Evolutionary conservation across 129 eudicot species (phyloP).

Genomic region (Helichrysum umbraculigerum): DNA sequence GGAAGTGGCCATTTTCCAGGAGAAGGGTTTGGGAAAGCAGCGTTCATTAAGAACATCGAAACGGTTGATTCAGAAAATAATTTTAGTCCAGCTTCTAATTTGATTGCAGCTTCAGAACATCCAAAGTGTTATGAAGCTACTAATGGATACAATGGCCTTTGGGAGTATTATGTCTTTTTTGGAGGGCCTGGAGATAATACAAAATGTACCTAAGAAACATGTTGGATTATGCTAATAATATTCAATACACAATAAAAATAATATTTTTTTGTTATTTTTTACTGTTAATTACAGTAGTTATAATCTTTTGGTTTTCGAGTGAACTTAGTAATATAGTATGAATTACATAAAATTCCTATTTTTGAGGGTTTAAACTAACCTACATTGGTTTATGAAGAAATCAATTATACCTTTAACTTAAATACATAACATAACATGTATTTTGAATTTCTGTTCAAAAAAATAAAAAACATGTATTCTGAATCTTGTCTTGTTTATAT

Average conservation of each 20-base stretch:
- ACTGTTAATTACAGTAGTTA: not conserved
- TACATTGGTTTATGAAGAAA: too few species aligned
- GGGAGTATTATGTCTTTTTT: conserved; percentile 75
- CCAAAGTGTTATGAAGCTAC: conserved; percentile 68
- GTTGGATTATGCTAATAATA: not conserved
- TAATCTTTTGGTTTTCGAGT: not conserved
- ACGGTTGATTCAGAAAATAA: conserved; percentile 63
- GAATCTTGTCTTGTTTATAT: too few species aligned
- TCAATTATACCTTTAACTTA: too few species aligned
- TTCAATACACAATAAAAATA: not conserved
- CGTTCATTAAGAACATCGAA: conserved; percentile 62
- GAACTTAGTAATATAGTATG: too few species aligned
- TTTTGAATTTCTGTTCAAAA: too few species aligned
- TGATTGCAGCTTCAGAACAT: conserved; percentile 53
- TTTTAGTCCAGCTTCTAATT: conserved; percentile 44
- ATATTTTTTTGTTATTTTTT: not conserved
- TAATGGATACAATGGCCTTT: conserved; percentile 51
- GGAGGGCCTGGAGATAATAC: conserved; percentile 84
- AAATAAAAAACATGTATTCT: too few species aligned
- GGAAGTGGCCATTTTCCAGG: conserved; percentile 86
- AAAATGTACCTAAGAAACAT: conserved; percentile 47
- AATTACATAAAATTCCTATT: too few species aligned
- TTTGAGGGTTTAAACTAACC: too few species aligned
- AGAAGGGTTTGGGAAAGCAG: conserved; percentile 73
- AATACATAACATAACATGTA: too few species aligned